A percentile compares a stretch with the other conserved stretches of the same genome.
Evolutionary conservation across 441 rosid genomes (phyloP).

Genomic region (California macrophylla): DNA sequence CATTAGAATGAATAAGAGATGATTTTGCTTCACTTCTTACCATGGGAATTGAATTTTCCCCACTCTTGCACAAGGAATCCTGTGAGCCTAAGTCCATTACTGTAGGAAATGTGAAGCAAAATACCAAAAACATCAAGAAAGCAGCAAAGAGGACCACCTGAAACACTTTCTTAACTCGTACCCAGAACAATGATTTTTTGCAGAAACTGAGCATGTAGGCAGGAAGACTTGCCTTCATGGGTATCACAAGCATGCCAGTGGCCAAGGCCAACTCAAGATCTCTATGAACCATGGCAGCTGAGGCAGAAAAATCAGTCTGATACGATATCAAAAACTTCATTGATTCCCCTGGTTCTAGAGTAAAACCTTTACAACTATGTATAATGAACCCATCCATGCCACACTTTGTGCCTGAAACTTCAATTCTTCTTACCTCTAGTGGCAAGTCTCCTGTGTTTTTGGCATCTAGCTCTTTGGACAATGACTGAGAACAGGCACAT

Average conservation of each 20-base stretch:
- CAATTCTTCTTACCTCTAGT: slow-evolving; percentile 44
- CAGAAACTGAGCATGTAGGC: slow-evolving; percentile 45
- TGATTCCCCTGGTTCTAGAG: slow-evolving; percentile 58
- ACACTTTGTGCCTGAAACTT: slow-evolving; percentile 48
- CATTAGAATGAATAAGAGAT: slow-evolving; percentile 20
- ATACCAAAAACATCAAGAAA: slow-evolving; percentile 35
- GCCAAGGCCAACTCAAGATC: slow-evolving; percentile 53
- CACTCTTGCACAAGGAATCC: slow-evolving; percentile 29
- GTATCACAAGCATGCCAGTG: slow-evolving; percentile 53
- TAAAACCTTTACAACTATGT: slow-evolving; percentile 42
- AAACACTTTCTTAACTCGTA: slow-evolving; percentile 44
- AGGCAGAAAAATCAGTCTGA: slow-evolving; percentile 43
- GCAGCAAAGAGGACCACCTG: slow-evolving; percentile 35
- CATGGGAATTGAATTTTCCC: slow-evolving; percentile 27
- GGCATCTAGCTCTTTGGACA: slow-evolving; percentile 51
- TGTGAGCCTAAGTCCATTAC: slow-evolving; percentile 27
- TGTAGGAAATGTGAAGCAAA: slow-evolving; percentile 38
- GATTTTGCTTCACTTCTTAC: slow-evolving; percentile 24
- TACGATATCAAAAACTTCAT: slow-evolving; percentile 50
- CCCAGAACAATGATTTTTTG: slow-evolving; percentile 54
- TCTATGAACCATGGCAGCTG: slow-evolving; percentile 32
- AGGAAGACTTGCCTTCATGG: slow-evolving; percentile 63
- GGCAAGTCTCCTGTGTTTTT: slow-evolving; percentile 59
- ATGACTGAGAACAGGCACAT: slow-evolving; percentile 38
- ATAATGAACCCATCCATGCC: slow-evolving; percentile 48